Percentiles rank a stretch among this genome's conserved stretches.
Conservation (phyloP, 305 asterid genomes). For the Euphrasia arctica region DNA sequence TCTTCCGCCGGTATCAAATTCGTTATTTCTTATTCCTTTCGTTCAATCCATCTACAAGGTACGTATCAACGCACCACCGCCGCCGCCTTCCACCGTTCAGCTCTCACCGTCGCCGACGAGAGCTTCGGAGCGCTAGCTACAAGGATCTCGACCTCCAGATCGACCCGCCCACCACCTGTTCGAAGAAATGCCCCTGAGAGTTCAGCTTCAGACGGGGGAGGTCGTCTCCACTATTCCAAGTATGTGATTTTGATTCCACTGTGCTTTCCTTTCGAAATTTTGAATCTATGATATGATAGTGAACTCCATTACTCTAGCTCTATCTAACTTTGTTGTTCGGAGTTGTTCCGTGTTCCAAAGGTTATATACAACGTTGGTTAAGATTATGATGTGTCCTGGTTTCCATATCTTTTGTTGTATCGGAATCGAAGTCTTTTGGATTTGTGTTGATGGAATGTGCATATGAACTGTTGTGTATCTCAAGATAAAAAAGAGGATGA, state of each 20-base stretch:
- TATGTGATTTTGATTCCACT: constrained; percentile 30
- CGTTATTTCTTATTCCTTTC: no score
- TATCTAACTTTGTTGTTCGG: constrained; percentile 2
- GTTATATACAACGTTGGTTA: background rate
- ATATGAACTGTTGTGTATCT: constrained; percentile 7
- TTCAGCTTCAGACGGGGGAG: constrained; percentile 97
- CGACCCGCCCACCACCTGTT: no score
- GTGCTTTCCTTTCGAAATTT: constrained; percentile 8
- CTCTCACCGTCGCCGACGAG: no score
- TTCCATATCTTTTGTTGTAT: constrained; percentile 6
- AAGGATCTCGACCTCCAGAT: no score
- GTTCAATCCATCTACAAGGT: no score
- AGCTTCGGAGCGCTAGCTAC: no score
- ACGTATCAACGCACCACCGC: no score
- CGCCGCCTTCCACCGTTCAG: no score
- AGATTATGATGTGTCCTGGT: background rate
- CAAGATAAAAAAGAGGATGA: background rate
- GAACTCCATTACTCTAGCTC: background rate
- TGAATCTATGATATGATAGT: constrained; percentile 17
- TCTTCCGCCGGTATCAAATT: no score
- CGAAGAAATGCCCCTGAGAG: no score
- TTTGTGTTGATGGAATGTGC: constrained; percentile 10
- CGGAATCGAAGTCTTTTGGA: constrained; percentile 7
- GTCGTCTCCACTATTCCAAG: constrained; percentile 95
- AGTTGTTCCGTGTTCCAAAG: constrained; percentile 21